Evolutionary conservation across 768 basidiomycete genomes (phyloP), one percentile per base, ranked within the genome.

Genomic region (Leccinum aurantiacum): DNA sequence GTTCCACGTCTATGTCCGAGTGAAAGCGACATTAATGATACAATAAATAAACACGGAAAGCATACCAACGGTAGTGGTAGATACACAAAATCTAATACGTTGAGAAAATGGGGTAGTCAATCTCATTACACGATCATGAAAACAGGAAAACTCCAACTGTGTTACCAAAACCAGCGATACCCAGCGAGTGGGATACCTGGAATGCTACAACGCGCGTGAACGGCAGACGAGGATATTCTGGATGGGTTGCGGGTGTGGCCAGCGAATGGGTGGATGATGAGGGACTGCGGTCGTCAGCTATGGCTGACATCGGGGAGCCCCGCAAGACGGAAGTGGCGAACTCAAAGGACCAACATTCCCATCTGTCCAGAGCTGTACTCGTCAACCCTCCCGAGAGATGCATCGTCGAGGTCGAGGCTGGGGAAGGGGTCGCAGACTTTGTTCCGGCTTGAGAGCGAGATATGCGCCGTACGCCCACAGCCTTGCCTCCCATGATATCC

Each of bases 311-410:
- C 8, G 83, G 53, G 2, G 84, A 84, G 48, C 78, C 80, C 54
- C 81, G 82, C 54, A 87, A 56, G 38, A 70, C 72, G 19, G 80
- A 75, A 15, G 76, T 71, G 5, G 77, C 73, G 9, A 84, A 84
- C 64, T 93, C 89, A 65, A 90, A 88, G 41, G 78, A 81, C 92
- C 92, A 94, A 29, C 89, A 64, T 64, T 94, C 91, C 92, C 92
- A 94, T 56, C 91, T 78, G 58, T 92, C 89, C 44, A 93, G 73
- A 25, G 85, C 86, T 11, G 87, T 80, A 29, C 76, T 65, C 19
- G 88, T 84, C 60, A 93, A 73, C 14, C 88, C 89, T 50, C 44
- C 44, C 10, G 55, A 60, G 19, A 24, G 60, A 54, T 38, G 53
- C 10, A 54, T 55, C 27, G 65, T 57, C 22, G 67, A 59, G 37